A percentile compares a stretch with the other conserved stretches of the same genome.
Evolutionary conservation across 768 basidiomycete species (phyloP).

Genomic region (Psilocybe sp.): DNA sequence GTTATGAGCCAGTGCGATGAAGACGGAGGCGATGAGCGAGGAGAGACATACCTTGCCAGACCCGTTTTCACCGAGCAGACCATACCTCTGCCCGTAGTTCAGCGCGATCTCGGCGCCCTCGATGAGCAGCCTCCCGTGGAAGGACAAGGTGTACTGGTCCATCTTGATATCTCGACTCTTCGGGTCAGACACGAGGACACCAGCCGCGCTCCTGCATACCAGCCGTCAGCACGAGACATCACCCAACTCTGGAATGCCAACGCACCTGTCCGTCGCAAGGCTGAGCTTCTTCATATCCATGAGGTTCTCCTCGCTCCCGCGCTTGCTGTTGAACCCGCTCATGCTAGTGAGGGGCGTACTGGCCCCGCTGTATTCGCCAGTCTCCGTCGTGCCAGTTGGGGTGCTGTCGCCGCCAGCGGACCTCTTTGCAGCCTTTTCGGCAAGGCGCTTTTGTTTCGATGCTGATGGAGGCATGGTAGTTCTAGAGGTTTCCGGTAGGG

Average conservation of each 20-base stretch:
- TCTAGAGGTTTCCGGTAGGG: no score
- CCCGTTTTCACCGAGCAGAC: slow-evolving; percentile 94
- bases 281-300: slow-evolving; percentile 85
- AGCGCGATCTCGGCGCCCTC: slow-evolving; percentile 71
- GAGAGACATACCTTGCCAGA: slow-evolving; percentile 82
- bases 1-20: no score
- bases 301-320: slow-evolving; percentile 82
- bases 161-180: slow-evolving; percentile 98
- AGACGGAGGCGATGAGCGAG: no score
- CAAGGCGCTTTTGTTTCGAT: slow-evolving; percentile 90
- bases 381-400: slow-evolving; percentile 55
- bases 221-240: neutral
- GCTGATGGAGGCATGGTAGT: slow-evolving; percentile 68
- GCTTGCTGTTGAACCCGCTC: slow-evolving; percentile 74
- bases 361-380: slow-evolving; percentile 55
- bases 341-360: slow-evolving; percentile 83
- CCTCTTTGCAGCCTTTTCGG: slow-evolving; percentile 89
- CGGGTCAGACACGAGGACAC: slow-evolving; percentile 88
- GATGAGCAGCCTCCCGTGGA: slow-evolving; percentile 88
- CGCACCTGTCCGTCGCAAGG: slow-evolving; percentile 86
- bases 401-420: slow-evolving; percentile 44
- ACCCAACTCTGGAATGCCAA: no score
- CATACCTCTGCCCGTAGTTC: slow-evolving; percentile 92
- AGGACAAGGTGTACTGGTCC: slow-evolving; percentile 91
- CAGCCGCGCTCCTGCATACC: slow-evolving; percentile 77